Evolutionary conservation across 306 rosid genomes (phyloP).

Genomic region (Trifolium fragiferum): DNA sequence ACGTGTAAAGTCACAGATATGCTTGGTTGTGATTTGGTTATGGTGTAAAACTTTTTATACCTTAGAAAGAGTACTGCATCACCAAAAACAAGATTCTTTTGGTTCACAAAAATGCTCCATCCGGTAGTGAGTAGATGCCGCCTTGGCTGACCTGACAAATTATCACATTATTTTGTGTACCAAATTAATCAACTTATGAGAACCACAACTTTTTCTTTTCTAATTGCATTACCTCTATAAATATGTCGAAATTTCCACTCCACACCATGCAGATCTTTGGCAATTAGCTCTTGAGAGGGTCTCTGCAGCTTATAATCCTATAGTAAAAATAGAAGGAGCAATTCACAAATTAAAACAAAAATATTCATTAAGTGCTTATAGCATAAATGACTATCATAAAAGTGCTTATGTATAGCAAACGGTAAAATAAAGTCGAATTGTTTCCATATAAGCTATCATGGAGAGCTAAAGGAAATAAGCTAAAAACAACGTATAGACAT

Average conservation of each 20-base stretch:
- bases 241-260: conserved; percentile 97
- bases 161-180: conserved; percentile 33
- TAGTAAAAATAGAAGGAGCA: conserved; percentile 23
- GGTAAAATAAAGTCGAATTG: not conserved
- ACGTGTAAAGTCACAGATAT: too few relatives aligned
- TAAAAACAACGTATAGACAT: not conserved
- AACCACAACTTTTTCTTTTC: conserved; percentile 36
- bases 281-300: conserved; percentile 96
- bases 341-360: not conserved
- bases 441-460: not conserved
- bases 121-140: conserved; percentile 98
- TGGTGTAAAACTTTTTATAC: conserved; percentile 38
- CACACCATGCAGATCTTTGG: conserved; percentile 92
- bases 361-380: not conserved
- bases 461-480: not conserved
- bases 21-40: too few relatives aligned
- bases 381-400: not conserved
- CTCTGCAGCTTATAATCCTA: conserved; percentile 96
- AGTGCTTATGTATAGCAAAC: not conserved
- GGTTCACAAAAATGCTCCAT: conserved; percentile 95
- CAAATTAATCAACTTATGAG: conserved; percentile 41
- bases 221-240: conserved; percentile 69
- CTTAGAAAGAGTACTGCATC: conserved; percentile 98
- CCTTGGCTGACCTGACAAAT: conserved; percentile 95
- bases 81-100: conserved; percentile 93